phyloP scores from a whole-genome alignment of 441 rosid species.

The Adansonia gregorii region DNA sequence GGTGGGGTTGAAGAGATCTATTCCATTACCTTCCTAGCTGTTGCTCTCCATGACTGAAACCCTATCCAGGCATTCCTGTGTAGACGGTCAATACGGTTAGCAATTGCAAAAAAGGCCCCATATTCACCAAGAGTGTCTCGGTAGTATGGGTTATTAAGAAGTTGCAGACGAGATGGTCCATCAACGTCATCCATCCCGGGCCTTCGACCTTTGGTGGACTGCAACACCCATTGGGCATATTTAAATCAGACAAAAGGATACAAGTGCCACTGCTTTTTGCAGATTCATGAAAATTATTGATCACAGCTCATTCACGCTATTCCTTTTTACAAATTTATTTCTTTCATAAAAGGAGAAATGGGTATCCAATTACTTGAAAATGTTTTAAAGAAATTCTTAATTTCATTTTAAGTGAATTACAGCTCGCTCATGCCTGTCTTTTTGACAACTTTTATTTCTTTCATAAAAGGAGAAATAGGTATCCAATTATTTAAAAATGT shows the following conservation, averaged over 20 bases:
- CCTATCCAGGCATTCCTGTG: conserved; percentile 99
- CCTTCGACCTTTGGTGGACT: conserved; percentile 88
- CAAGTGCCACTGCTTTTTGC: conserved; percentile 7
- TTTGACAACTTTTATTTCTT: conserved; percentile 6
- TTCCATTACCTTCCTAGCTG: conserved; percentile 81
- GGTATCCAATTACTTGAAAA: not conserved
- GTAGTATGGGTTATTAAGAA: conserved; percentile 79
- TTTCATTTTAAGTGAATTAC: not conserved
- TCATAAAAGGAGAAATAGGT: not conserved
- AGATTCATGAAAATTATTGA: conserved; percentile 24
- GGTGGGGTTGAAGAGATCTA: not conserved
- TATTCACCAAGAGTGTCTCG: conserved; percentile 85
- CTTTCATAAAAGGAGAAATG: not conserved
- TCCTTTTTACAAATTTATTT: conserved; percentile 14
- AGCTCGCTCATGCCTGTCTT: not conserved
- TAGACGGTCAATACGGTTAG: conserved; percentile 79
- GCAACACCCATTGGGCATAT: conserved; percentile 34
- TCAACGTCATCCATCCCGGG: conserved; percentile 85
- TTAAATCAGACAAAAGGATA: conserved; percentile 28
- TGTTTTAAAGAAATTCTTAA: too few relatives aligned
- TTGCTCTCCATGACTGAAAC: conserved; percentile 95
- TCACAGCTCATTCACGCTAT: not conserved
- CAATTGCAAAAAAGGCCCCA: conserved; percentile 91
- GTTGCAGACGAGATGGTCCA: conserved; percentile 81
- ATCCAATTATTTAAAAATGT: not conserved